Evolutionary conservation across 1,139 yeast species (phyloP).

Genomic region (Diutina ranongensis): DNA sequence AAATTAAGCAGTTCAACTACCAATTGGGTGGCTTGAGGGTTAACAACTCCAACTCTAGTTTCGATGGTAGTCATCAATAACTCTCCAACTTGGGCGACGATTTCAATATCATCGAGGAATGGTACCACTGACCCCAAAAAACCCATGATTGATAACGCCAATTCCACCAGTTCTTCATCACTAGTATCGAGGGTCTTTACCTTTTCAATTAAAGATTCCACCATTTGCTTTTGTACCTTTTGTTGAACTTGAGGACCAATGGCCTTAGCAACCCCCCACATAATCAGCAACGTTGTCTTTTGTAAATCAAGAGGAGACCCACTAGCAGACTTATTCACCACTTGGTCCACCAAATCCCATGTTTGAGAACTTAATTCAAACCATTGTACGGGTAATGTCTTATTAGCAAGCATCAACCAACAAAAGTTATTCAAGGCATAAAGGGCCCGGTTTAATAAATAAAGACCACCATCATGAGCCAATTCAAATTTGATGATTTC

Average conservation of each 20-base stretch:
- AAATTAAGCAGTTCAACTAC: constrained; percentile 52
- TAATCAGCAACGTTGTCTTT: constrained; percentile 40
- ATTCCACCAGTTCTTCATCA: constrained; percentile 8
- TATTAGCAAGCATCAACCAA: constrained; percentile 36
- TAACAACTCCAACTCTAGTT: constrained; percentile 14
- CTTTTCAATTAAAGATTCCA: constrained; percentile 16
- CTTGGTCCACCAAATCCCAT: constrained; percentile 26
- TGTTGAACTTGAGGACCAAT: constrained; percentile 23
- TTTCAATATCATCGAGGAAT: constrained; percentile 30
- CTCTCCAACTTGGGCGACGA: constrained; percentile 35
- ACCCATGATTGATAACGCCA: constrained; percentile 28
- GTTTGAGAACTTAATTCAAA: constrained; percentile 17
- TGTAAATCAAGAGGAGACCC: constrained; percentile 12
- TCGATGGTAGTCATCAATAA: constrained; percentile 25
- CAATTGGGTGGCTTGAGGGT: constrained; percentile 22
- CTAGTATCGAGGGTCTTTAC: constrained; percentile 12
- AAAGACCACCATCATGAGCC: constrained; percentile 16
- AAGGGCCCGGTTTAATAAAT: constrained; percentile 42
- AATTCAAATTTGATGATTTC: constrained; percentile 22
- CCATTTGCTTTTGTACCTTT: constrained; percentile 16
- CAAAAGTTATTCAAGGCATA: constrained; percentile 60
- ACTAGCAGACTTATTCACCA: constrained; percentile 8
- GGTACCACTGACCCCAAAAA: constrained; percentile 43
- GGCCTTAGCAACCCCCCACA: constrained; percentile 50
- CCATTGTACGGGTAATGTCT: constrained; percentile 28